These are phyloP conservation scores for Penicillium goetzii DNA, from an alignment of 495 filamentous ascomycete genomes.

Conservation along the genomic window DNA sequence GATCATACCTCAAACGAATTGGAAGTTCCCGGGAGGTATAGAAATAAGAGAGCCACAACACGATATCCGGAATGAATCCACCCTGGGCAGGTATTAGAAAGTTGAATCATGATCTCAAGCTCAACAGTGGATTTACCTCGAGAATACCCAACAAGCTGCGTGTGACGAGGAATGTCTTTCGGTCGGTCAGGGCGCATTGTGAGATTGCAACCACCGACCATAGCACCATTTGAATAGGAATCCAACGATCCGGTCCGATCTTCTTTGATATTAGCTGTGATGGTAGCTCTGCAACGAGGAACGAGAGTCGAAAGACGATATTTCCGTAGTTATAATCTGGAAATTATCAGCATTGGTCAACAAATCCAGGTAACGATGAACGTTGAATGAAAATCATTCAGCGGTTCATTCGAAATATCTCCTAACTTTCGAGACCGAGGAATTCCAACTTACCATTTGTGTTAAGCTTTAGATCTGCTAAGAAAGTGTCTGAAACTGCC, in stretches of 20 bases:
- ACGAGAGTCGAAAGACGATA: conserved; percentile 61
- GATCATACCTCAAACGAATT: conserved; percentile 56
- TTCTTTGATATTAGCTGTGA: conserved; percentile 24
- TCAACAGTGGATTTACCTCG: not conserved
- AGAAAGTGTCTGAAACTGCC: conserved; percentile 64
- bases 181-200: conserved; percentile 63
- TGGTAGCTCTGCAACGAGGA: conserved; percentile 63
- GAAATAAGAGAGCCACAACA: conserved; percentile 72
- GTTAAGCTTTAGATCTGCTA: conserved; percentile 51
- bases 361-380: not conserved
- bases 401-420: not conserved
- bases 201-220: conserved; percentile 70
- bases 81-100: conserved; percentile 45
- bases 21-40: conserved; percentile 65
- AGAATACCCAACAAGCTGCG: conserved; percentile 4
- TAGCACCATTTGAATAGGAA: conserved; percentile 58
- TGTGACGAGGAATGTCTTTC: conserved; percentile 62
- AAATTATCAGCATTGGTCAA: not conserved
- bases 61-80: conserved; percentile 57
- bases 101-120: not conserved
- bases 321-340: conserved; percentile 66
- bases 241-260: conserved; percentile 17
- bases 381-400: not conserved
- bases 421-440: no score
- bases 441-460: conserved; percentile 44